Evolutionary conservation across 805 yeast species (phyloP), one percentile per base, ranked within the genome.

Genomic region (Candida golubevii): DNA sequence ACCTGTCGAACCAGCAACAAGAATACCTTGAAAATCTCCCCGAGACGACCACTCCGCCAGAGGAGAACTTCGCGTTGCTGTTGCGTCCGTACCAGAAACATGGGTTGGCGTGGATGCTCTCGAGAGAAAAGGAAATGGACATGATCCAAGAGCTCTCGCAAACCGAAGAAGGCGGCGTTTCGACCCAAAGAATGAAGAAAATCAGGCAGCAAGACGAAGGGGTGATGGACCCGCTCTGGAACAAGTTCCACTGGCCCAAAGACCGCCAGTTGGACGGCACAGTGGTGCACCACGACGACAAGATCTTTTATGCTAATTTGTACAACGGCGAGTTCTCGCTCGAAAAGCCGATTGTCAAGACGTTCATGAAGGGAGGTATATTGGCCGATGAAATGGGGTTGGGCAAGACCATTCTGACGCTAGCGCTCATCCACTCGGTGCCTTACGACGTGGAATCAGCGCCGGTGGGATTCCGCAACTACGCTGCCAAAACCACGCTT

Each of bases 321-420:
- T 85, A 82, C 58, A 79, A 85, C 44, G 97, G 97, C 5, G 89
- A 85, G 44, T 77, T 91, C 44, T 79, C 91, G 0, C 53, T 78
- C 12, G 74, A 76, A 18, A 79, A 77, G 48, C 97, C 97, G 1
- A 54, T 80, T 10, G 67, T 88, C 34, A 78, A 74, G 46, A 71
- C 82, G 1, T 57, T 75, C 14, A 74, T 83, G 39, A 71, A 73
- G 39, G 97, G 98, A 32, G 98, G 98, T 2, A 85, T 90, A 15
- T 66, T 90, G 12, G 96, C 97, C 0, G 98, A 90, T 66, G 98
- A 90, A 61, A 90, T 90, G 98, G 98, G 98, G 0, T 71, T 90
- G 8, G 98, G 98, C 35, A 90, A 90, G 59, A 90, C 98, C 0
- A 85, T 90, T 23, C 85, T 96, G 1, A 80, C 95, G 0, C 63